These are phyloP conservation scores for Acacia pycnantha DNA, from an alignment of 331 rosid genomes.

Conservation along the genomic window DNA sequence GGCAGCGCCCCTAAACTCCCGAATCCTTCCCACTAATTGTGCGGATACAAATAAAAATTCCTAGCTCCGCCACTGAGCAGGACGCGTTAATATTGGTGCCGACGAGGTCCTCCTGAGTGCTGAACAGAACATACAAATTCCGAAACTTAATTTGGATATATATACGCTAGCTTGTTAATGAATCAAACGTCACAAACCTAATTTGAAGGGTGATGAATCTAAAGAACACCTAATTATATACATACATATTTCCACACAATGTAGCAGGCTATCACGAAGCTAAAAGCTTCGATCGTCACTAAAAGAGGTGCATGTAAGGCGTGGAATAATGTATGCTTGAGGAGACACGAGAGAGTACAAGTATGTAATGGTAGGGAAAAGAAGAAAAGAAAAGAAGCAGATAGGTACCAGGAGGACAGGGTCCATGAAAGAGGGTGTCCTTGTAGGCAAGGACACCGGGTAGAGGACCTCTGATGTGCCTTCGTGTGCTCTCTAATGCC, in stretches of 20 bases:
- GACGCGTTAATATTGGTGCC: constrained; percentile 3
- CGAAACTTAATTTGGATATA: background rate
- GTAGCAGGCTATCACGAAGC: background rate
- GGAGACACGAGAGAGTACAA: background rate
- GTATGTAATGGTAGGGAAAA: constrained; percentile 3
- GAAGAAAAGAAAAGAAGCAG: constrained; percentile 20
- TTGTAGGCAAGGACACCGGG: constrained; percentile 19
- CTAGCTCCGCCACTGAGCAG: background rate
- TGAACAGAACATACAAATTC: background rate
- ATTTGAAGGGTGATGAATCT: background rate
- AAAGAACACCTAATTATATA: background rate
- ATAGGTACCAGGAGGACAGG: background rate
- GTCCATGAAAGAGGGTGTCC: constrained; percentile 20
- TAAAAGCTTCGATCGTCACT: background rate
- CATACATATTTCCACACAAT: background rate
- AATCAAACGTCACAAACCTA: constrained; percentile 42
- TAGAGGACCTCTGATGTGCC: no score
- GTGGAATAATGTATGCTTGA: constrained; percentile 1
- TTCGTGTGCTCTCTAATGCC: no score
- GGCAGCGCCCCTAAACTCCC: no score
- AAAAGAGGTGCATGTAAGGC: constrained; percentile 14
- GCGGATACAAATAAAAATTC: no score
- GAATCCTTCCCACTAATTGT: no score
- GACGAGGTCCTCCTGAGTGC: background rate
- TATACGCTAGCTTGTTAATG: constrained; percentile 21